These are phyloP conservation scores for Verticillium dahliae DNA, from an alignment of 2,329 filamentous ascomycete species.

Conservation along the genomic window DNA sequence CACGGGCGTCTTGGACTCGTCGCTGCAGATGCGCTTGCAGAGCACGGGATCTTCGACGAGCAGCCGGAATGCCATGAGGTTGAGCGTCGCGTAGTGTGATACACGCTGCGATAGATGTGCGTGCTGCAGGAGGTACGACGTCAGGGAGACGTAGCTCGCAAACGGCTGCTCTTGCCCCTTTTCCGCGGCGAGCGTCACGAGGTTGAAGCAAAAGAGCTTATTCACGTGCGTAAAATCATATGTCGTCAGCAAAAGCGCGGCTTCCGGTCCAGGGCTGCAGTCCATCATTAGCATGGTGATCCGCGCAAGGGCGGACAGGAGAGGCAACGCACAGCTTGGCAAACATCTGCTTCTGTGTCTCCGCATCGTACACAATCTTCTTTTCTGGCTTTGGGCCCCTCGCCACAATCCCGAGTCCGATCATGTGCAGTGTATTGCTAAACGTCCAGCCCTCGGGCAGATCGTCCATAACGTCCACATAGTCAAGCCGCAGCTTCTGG, in stretches of 20 bases:
- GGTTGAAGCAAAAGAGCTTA: slow-evolving; percentile 85
- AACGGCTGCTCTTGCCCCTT: slow-evolving; percentile 69
- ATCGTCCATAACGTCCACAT: slow-evolving; percentile 84
- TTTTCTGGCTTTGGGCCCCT: slow-evolving; percentile 59
- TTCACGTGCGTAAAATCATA: slow-evolving; percentile 95
- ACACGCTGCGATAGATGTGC: slow-evolving; percentile 77
- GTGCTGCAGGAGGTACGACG: slow-evolving; percentile 90
- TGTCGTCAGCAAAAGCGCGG: slow-evolving; percentile 72
- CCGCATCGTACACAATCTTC: slow-evolving; percentile 59
- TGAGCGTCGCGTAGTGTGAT: slow-evolving; percentile 77
- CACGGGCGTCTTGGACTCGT: slow-evolving; percentile 66
- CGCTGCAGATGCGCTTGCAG: slow-evolving; percentile 77
- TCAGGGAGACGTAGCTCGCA: slow-evolving; percentile 75
- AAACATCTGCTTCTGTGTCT: slow-evolving; percentile 79
- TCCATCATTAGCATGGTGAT: slow-evolving; percentile 9
- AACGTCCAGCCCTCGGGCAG: slow-evolving; percentile 85
- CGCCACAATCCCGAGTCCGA: slow-evolving; percentile 73
- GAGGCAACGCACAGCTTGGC: slow-evolving; percentile 58
- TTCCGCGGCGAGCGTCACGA: slow-evolving; percentile 60
- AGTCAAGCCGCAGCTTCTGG: slow-evolving; percentile 60
- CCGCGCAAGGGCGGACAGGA: not conserved
- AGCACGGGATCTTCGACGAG: slow-evolving; percentile 78
- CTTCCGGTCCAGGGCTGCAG: slow-evolving; percentile 67
- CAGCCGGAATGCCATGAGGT: slow-evolving; percentile 77
- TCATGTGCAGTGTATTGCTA: slow-evolving; percentile 71